Evolutionary conservation across 1,139 yeast species (phyloP).

Genomic region (Pichia kudriavzevii): DNA sequence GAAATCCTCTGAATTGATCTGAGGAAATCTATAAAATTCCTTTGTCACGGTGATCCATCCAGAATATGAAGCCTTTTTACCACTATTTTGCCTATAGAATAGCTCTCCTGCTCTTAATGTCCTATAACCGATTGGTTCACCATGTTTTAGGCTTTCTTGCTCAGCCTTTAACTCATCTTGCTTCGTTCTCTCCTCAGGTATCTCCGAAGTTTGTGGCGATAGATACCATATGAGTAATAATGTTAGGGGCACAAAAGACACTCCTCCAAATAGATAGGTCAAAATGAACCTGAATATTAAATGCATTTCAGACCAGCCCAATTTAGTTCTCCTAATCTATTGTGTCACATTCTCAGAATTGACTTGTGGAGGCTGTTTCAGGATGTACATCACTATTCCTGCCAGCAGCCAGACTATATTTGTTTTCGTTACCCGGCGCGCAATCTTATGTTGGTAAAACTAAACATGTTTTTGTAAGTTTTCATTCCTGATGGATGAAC

Average conservation of each 20-base stretch:
- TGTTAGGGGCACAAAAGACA: conserved; percentile 64
- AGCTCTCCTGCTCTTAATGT: conserved; percentile 51
- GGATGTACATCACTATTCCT: conserved; percentile 1
- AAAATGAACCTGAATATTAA: conserved; percentile 7
- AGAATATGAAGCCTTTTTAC: conserved; percentile 55
- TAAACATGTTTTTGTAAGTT: neutral
- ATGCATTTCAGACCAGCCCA: neutral
- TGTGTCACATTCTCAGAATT: too few relatives aligned
- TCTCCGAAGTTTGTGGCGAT: conserved; percentile 28
- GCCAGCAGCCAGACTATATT: neutral
- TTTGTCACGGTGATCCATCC: conserved; percentile 86
- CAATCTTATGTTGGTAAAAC: too few relatives aligned
- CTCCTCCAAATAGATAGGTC: conserved; percentile 63
- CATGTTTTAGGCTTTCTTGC: conserved; percentile 20
- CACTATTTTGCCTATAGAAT: conserved; percentile 51
- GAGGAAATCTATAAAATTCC: conserved; percentile 54
- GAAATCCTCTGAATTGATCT: conserved; percentile 28
- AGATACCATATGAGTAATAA: conserved; percentile 32
- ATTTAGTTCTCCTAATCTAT: too few relatives aligned
- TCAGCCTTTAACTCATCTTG: conserved; percentile 20
- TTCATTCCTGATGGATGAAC: neutral
- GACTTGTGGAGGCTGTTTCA: conserved; percentile 4
- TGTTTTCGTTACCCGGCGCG: too few relatives aligned
- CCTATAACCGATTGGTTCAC: conserved; percentile 30
- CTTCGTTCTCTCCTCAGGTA: conserved; percentile 14